Conservation (phyloP, 306 rosid genomes). For the Adenanthera pavonina region DNA sequence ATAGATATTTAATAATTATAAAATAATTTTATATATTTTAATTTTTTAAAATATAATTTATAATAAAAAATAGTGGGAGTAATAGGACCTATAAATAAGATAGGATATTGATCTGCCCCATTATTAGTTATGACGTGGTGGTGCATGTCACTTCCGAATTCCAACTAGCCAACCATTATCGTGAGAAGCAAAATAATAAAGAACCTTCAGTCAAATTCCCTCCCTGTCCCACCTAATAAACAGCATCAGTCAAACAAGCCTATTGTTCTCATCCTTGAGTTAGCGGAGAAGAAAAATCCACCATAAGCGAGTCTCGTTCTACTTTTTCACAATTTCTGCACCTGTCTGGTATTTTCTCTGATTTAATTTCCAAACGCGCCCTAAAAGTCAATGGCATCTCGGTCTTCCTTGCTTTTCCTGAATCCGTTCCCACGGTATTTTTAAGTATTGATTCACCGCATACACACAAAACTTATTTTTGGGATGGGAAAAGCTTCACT, state of each 20-base stretch:
- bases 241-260: background rate
- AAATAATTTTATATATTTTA: no score
- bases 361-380: background rate
- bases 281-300: background rate
- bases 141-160: no score
- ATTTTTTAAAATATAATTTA: no score
- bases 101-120: no score
- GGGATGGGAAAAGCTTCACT: background rate
- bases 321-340: background rate
- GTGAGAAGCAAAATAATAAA: no score
- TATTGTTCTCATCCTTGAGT: background rate
- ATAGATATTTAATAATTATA: no score
- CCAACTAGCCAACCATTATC: no score
- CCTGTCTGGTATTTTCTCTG: background rate
- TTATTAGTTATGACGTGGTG: no score
- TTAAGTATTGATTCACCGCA: constrained; percentile 34
- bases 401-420: background rate
- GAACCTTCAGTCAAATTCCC: background rate
- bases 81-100: no score
- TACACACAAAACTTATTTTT: constrained; percentile 37
- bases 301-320: background rate
- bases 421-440: background rate
- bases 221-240: background rate
- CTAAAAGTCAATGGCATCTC: constrained; percentile 19
- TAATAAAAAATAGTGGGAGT: no score